Percentiles rank a stretch among this genome's conserved stretches.
Evolutionary conservation across 192 early-diverging fungal genomes (phyloP).

Genomic region (Podila epicladia): DNA sequence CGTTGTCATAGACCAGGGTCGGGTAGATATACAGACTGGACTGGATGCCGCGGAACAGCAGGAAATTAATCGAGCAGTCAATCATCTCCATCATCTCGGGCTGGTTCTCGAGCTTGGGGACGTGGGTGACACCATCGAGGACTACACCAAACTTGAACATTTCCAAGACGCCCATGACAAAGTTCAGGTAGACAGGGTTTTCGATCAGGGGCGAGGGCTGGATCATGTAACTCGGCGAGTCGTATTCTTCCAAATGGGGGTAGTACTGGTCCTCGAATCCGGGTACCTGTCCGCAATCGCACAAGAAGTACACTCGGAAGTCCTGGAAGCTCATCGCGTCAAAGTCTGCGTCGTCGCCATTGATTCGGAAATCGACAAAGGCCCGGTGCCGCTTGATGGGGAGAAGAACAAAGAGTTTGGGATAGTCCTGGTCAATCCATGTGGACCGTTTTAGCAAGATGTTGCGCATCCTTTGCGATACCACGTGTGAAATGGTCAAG

Average conservation of each 20-base stretch:
- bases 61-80: constrained; percentile 14
- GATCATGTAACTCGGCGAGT: background rate
- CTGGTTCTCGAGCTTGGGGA: constrained; percentile 2
- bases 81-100: constrained; percentile 7
- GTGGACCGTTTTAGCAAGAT: background rate
- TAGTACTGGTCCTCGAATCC: constrained; percentile 2
- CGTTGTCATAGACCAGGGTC: background rate
- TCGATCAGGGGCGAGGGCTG: background rate
- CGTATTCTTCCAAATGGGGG: constrained; percentile 12
- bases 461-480: background rate
- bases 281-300: constrained; percentile 25
- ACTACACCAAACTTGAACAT: constrained; percentile 25
- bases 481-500: background rate
- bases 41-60: constrained; percentile 1
- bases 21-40: background rate
- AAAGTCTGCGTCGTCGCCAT: constrained; percentile 1
- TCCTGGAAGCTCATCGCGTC: constrained; percentile 12
- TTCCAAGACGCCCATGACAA: constrained; percentile 34
- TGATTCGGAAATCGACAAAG: background rate
- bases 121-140: background rate
- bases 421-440: background rate
- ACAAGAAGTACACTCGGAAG: constrained; percentile 22
- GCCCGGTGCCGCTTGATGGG: background rate
- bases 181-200: background rate
- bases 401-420: background rate